These are phyloP conservation scores for Neocatenulostroma microsporum DNA, from an alignment of 2,329 filamentous ascomycete genomes.

Conservation along the genomic window DNA sequence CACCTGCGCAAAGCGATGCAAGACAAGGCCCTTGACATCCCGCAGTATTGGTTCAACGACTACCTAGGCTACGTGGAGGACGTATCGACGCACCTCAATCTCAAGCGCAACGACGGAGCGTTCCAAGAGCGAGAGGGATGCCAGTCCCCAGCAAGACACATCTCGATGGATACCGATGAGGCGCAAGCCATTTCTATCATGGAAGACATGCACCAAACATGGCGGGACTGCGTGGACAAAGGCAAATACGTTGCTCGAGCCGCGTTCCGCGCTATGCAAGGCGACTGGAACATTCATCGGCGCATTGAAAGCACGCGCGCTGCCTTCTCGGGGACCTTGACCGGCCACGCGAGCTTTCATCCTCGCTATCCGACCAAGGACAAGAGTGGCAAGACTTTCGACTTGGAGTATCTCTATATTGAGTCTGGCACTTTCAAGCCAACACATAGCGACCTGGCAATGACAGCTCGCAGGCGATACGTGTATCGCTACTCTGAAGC, in stretches of 20 bases:
- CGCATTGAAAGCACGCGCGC: constrained; percentile 20
- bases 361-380: constrained; percentile 22
- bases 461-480: constrained; percentile 58
- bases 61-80: constrained; percentile 69
- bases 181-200: constrained; percentile 39
- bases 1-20: constrained; percentile 41
- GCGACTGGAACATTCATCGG: constrained; percentile 23
- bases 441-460: constrained; percentile 29
- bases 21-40: constrained; percentile 40
- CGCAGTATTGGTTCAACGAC: constrained; percentile 78
- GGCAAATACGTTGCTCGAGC: constrained; percentile 24
- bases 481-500: constrained; percentile 62
- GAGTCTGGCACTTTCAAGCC: constrained; percentile 21
- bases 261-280: constrained; percentile 27
- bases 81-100: constrained; percentile 52
- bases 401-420: constrained; percentile 28
- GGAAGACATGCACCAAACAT: constrained; percentile 36
- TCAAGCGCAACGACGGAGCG: constrained; percentile 38
- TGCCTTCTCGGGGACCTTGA: constrained; percentile 21
- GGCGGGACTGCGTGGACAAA: constrained; percentile 16
- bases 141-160: constrained; percentile 31
- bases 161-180: constrained; percentile 23
- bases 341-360: constrained; percentile 24
- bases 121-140: constrained; percentile 44
- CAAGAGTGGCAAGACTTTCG: constrained; percentile 16